Base-by-base conservation (phyloP, 2,329 filamentous ascomycete species). In the Pestalotiopsis sp. region DNA sequence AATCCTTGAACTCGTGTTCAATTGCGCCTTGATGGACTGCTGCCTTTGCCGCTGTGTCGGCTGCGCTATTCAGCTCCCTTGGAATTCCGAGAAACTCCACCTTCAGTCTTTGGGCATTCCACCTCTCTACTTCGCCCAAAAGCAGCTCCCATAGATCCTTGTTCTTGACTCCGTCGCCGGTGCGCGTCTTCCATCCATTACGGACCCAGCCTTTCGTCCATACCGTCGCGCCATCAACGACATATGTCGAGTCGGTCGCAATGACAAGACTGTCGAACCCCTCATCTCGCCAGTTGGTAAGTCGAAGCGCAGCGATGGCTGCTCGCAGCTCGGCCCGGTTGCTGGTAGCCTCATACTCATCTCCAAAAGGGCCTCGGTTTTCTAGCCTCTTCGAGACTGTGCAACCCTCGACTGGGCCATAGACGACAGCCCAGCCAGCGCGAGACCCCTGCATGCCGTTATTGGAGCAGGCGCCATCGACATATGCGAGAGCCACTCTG, bases 291-390 rank as follows among this genome's bases (percentile, higher is more conserved):
- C 84, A 87, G 69, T 72, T 7, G 3, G 79, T 76, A 70, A 79
- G 82, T 30, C 81, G 77, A 26, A 88, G 78, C 3, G 82, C 87
- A 5, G 79, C 83, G 58, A 87, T 81, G 4, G 83, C 83, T 4
- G 85, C 86, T 13, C 85, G 86, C 6, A 89, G 80, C 73, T 88
- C 84, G 3, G 87, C 87, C 4, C 86, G 80, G 70, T 87, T 85
- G 76, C 80, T 87, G 22, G 80, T 87, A 68, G 83, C 81, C 10
- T 70, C 62, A 52, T 73, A 67, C 0, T 65, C 14, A 24, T 80
- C 74, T 11, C 80, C 81, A 64, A 75, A 81, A 3, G 83, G 83
- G 0, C 84, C 83, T 48, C 75, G 66, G 3, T 70, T 72, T 73
- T 87, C 84, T 3, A 86, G 80, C 22, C 61, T 17, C 7, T 20